These are phyloP conservation scores for Leccinum laetum DNA, from an alignment of 1,284 basidiomycete species.

Conservation along the genomic window DNA sequence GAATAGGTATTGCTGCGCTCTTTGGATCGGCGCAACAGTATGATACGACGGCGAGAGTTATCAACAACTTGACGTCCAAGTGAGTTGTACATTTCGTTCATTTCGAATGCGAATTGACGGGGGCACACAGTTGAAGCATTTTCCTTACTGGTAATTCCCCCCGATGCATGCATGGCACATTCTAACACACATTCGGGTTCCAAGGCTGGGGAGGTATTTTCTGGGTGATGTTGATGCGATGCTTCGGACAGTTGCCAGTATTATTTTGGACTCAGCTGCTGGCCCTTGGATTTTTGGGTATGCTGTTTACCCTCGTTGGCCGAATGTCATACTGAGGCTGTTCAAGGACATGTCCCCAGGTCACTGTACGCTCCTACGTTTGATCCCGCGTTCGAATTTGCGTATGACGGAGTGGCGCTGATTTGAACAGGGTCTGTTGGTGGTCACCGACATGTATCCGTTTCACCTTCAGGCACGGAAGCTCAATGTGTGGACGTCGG, in stretches of 20 bases:
- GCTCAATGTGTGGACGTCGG: no score
- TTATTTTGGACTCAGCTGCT: no score
- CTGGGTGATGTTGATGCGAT: no score
- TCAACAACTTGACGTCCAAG: slow-evolving; percentile 59
- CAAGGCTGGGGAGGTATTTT: no score
- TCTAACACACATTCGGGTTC: no score
- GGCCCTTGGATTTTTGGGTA: slow-evolving; percentile 51
- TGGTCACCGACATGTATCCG: no score
- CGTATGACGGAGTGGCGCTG: background rate
- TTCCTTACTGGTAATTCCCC: slow-evolving; percentile 38
- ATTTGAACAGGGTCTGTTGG: no score
- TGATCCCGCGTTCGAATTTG: background rate
- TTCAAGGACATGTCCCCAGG: slow-evolving; percentile 62
- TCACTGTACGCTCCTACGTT: slow-evolving; percentile 47
- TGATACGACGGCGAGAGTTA: slow-evolving; percentile 50
- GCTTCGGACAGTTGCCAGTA: no score
- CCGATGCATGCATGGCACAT: no score
- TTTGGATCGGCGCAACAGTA: slow-evolving; percentile 52
- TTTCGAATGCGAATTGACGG: background rate
- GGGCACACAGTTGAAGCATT: slow-evolving; percentile 49
- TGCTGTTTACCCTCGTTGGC: slow-evolving; percentile 13
- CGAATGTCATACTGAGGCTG: slow-evolving; percentile 5
- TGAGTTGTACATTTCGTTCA: slow-evolving; percentile 22
- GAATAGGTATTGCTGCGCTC: slow-evolving; percentile 50
- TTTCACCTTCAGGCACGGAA: no score